Percentiles rank a stretch among this genome's conserved stretches.
phyloP scores from a whole-genome alignment of 2,329 filamentous ascomycete genomes.

The Claviceps sorghi region DNA sequence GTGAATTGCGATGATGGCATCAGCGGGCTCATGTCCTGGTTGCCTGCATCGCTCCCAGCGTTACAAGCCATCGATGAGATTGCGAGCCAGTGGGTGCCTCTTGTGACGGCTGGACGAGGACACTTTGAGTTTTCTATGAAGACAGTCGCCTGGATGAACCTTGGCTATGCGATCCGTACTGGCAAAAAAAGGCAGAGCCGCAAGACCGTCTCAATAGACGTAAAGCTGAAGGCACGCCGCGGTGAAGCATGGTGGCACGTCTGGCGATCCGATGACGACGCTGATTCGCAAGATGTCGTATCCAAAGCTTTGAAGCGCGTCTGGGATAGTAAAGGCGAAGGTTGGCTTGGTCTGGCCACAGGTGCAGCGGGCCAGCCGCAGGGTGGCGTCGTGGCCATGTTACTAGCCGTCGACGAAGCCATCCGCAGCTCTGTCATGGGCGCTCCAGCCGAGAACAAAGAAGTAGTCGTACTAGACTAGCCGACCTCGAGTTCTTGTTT shows the following conservation, averaged over 20 bases:
- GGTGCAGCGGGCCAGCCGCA: constrained; percentile 30
- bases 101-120: constrained; percentile 28
- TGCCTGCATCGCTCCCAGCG: constrained; percentile 50
- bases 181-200: constrained; percentile 10
- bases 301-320: constrained; percentile 27
- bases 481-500: neutral
- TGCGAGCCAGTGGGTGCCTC: constrained; percentile 36
- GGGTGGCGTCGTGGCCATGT: constrained; percentile 29
- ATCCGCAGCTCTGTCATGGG: constrained; percentile 20
- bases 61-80: constrained; percentile 46
- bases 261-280: constrained; percentile 17
- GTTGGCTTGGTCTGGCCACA: constrained; percentile 33
- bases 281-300: constrained; percentile 19
- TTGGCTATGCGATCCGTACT: constrained; percentile 34
- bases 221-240: constrained; percentile 34
- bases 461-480: constrained; percentile 9
- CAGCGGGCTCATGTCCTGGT: constrained; percentile 36
- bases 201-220: constrained; percentile 32
- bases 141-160: constrained; percentile 40
- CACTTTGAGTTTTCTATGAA: constrained; percentile 36
- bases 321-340: constrained; percentile 29
- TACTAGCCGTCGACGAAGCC: constrained; percentile 32
- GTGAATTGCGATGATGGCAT: constrained; percentile 41
- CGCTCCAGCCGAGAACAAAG: neutral
- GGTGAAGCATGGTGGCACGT: constrained; percentile 39